Conservation (phyloP, 164 flowering plant genomes). For the Vitis riparia region DNA sequence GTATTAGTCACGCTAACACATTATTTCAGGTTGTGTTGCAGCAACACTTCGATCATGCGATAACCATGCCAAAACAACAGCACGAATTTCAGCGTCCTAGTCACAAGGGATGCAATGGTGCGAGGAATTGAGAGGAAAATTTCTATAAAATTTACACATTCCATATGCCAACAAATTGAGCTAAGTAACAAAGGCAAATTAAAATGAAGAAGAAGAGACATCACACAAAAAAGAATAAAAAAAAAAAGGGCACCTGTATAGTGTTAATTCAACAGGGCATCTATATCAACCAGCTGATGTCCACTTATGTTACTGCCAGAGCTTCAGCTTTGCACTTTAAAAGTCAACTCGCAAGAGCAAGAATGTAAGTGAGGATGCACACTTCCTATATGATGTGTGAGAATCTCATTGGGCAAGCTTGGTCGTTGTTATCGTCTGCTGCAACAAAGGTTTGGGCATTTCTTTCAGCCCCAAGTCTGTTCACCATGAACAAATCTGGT, state of each 20-base stretch:
- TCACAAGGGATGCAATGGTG: too few relatives aligned
- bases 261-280: neutral
- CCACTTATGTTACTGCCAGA: neutral
- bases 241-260: constrained; percentile 5
- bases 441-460: neutral
- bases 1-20: too few relatives aligned
- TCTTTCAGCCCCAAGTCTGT: constrained; percentile 4
- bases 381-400: neutral
- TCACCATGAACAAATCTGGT: neutral
- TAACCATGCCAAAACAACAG: too few relatives aligned
- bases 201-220: constrained; percentile 4
- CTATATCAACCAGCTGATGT: constrained; percentile 1
- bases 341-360: neutral
- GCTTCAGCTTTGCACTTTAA: neutral
- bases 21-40: too few relatives aligned
- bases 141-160: constrained; percentile 17
- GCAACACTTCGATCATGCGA: too few relatives aligned
- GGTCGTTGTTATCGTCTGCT: neutral
- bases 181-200: neutral
- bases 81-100: too few relatives aligned
- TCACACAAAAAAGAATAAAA: constrained; percentile 4
- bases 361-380: neutral
- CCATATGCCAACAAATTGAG: constrained; percentile 6
- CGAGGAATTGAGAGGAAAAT: neutral
- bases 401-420: neutral